Evolutionary conservation across 2,329 filamentous ascomycete genomes (phyloP), one percentile per base, ranked within the genome.

Genomic region (Claviceps digitariae): DNA sequence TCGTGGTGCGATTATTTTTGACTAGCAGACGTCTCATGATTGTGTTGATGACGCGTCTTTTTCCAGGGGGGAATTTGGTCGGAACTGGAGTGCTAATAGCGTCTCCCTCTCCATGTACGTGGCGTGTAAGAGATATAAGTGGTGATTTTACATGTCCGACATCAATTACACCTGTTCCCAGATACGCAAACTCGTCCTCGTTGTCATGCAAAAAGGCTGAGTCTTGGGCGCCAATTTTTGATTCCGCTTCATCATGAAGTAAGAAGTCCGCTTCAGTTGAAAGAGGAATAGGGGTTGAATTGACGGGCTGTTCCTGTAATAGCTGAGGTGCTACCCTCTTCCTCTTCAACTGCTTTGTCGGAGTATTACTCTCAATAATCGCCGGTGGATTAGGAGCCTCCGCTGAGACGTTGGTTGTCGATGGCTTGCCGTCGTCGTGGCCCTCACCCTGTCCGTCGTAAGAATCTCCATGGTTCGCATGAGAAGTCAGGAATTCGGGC

Each of bases 41-140:
- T 5, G 59, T 63, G 52, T 72, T 60, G 2, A 75, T 70, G 52
- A 73, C 75, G 2, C 71, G 59, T 44, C 72, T 69, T 34, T 69
- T 72, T 0, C 75, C 77, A 5, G 64, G 63, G 1, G 74, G 70
- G 1, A 74, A 60, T 2, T 54, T 52, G 13, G 61, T 62, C 23
- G 57, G 59, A 13, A 56, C 50, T 3, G 59, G 41, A 31, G 59
- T 63, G 20, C 56, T 55, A 52, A 74, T 71, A 4, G 54, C 52
- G 7, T 59, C 54, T 4, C 55, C 54, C 2, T 54, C 51, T 15
- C 62, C 59, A 20, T 58, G 21, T 25, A 65, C 21, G 23, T 60
- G 55, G 13, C 59, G 59, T 47, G 62, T 64, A 5, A 67, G 50
- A 21, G 48, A 13, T 13, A 48, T 57, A 2, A n/a, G 7, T 5